Evolutionary conservation across 2,329 filamentous ascomycete genomes (phyloP).

Genomic region (Gyromitra esculenta): DNA sequence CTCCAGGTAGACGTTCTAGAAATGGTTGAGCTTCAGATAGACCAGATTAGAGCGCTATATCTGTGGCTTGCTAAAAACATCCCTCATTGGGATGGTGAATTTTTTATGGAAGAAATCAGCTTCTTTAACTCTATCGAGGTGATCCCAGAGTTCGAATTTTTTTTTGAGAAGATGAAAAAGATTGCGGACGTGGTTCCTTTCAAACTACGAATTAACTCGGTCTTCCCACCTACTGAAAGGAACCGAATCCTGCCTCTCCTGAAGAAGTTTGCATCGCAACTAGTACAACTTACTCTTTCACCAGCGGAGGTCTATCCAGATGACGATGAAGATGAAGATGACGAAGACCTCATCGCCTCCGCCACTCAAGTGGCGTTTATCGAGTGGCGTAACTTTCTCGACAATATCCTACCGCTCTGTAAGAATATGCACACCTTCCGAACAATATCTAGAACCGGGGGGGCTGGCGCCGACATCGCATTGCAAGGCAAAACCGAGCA

Average conservation of each 20-base stretch:
- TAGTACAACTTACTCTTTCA: conserved; percentile 26
- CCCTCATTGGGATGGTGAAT: conserved; percentile 19
- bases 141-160: conserved; percentile 7
- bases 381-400: conserved; percentile 41
- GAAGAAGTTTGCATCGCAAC: conserved; percentile 22
- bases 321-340: background rate
- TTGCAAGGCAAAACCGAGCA: conserved; percentile 16
- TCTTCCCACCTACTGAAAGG: conserved; percentile 21
- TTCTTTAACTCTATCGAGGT: conserved; percentile 1
- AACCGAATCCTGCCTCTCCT: background rate
- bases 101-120: conserved; percentile 28
- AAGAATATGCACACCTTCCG: conserved; percentile 45
- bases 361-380: conserved; percentile 8
- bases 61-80: conserved; percentile 24
- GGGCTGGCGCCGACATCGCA: conserved; percentile 31
- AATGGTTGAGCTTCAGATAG: conserved; percentile 14
- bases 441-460: conserved; percentile 10
- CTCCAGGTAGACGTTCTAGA: conserved; percentile 14
- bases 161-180: conserved; percentile 21
- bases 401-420: conserved; percentile 43
- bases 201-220: conserved; percentile 23
- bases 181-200: conserved; percentile 15
- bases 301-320: conserved; percentile 4
- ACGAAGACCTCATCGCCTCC: background rate
- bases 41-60: conserved; percentile 30